Conservation (phyloP, 2,329 filamentous ascomycete species). For the Fusarium nelsonii region DNA sequence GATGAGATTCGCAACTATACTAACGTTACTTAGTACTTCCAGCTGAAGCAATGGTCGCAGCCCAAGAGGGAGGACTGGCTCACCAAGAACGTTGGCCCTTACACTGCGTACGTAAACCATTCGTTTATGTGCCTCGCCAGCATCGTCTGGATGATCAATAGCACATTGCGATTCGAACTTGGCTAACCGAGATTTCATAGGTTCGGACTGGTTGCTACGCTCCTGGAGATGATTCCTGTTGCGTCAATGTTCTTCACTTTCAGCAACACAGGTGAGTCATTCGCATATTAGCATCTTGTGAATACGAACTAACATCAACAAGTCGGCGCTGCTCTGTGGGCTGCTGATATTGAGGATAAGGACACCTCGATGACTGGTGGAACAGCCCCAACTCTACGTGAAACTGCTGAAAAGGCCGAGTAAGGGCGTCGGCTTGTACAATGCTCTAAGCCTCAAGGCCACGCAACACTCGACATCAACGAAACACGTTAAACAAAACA, state of each 20-base stretch:
- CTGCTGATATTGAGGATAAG: slow-evolving; percentile 80
- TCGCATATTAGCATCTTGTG: background rate
- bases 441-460: slow-evolving; percentile 1
- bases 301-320: slow-evolving; percentile 19
- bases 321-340: slow-evolving; percentile 96
- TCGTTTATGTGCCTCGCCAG: background rate
- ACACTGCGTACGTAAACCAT: slow-evolving; percentile 75
- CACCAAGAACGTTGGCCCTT: slow-evolving; percentile 76
- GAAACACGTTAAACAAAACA: slow-evolving; percentile 11
- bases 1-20: background rate
- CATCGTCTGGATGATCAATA: slow-evolving; percentile 7
- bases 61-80: slow-evolving; percentile 76
- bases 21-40: slow-evolving; percentile 77
- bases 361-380: slow-evolving; percentile 62
- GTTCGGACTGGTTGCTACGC: slow-evolving; percentile 78
- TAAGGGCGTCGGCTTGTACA: slow-evolving; percentile 43
- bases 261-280: slow-evolving; percentile 77
- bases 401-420: slow-evolving; percentile 63
- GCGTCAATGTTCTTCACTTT: slow-evolving; percentile 87
- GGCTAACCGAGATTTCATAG: slow-evolving; percentile 59
- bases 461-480: slow-evolving; percentile 12
- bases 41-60: slow-evolving; percentile 85
- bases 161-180: slow-evolving; percentile 5
- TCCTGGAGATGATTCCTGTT: slow-evolving; percentile 88
- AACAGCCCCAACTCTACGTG: slow-evolving; percentile 64